Percentiles rank a stretch among this genome's conserved stretches.
Conservation (phyloP, 208 protist species). For the Angomonas deanei region DNA sequence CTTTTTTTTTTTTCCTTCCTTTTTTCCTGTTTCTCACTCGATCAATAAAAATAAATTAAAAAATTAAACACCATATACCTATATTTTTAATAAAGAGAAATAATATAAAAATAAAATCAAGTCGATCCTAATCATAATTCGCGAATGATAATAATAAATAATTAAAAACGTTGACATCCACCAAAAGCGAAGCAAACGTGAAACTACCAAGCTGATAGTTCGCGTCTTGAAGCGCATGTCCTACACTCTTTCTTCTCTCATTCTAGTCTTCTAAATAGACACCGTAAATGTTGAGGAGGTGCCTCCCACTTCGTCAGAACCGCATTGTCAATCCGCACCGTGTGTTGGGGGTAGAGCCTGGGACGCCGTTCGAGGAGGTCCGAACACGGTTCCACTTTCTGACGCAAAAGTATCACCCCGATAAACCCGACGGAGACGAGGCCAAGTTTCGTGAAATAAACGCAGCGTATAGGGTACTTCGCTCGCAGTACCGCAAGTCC, state of each 20-base stretch:
- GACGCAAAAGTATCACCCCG: constrained; percentile 59
- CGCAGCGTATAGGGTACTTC: constrained; percentile 51
- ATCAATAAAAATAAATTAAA: constrained; percentile 8
- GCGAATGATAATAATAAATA: no score
- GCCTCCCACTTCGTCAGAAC: neutral
- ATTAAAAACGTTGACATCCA: no score
- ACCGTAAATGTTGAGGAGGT: neutral
- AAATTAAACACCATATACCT: neutral
- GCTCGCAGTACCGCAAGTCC: constrained; percentile 27
- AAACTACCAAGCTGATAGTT: no score
- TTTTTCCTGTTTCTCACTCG: neutral
- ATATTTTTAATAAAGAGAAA: constrained; percentile 2
- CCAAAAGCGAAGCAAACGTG: no score
- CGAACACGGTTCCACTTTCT: constrained; percentile 56
- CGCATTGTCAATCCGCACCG: constrained; percentile 28
- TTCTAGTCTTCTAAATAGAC: no score
- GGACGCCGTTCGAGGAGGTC: constrained; percentile 51
- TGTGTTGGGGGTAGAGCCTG: constrained; percentile 40
- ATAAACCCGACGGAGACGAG: constrained; percentile 57
- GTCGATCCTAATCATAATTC: no score
- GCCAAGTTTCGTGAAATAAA: constrained; percentile 74
- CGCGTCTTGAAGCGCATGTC: no score
- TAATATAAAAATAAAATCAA: neutral
- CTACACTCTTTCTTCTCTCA: no score
- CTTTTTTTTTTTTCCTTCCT: constrained; percentile 14